Percentiles rank a stretch among this genome's conserved stretches.
These are phyloP conservation scores for Aspergillus oerlinghausenensis DNA, from an alignment of 2,329 filamentous ascomycete genomes.

Conservation along the genomic window DNA sequence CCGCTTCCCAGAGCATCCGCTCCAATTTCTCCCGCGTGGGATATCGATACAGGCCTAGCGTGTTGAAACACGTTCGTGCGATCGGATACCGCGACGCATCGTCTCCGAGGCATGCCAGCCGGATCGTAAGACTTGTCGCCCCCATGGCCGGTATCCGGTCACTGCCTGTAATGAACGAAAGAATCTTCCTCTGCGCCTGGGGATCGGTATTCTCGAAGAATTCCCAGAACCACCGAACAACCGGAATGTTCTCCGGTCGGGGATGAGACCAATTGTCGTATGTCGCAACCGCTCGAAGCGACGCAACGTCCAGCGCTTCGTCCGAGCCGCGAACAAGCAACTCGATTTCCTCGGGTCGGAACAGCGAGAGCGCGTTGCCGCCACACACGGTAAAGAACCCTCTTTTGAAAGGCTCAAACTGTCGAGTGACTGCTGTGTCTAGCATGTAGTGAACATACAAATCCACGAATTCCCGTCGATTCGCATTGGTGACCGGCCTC, in stretches of 20 bases:
- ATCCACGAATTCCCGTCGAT: slow-evolving; percentile 81
- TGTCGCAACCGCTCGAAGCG: slow-evolving; percentile 68
- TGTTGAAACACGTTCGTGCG: slow-evolving; percentile 88
- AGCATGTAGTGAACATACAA: slow-evolving; percentile 76
- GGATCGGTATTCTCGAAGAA: slow-evolving; percentile 64
- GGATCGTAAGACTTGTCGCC: slow-evolving; percentile 71
- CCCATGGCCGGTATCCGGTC: slow-evolving; percentile 88
- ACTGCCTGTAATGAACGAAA: slow-evolving; percentile 85
- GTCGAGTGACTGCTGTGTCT: slow-evolving; percentile 69
- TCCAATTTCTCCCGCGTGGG: slow-evolving; percentile 62
- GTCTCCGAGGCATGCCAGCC: slow-evolving; percentile 69
- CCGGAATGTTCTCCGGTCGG: slow-evolving; percentile 56
- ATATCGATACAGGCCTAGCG: slow-evolving; percentile 72
- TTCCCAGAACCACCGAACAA: slow-evolving; percentile 85
- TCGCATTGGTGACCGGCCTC: slow-evolving; percentile 74
- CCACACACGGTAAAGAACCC: slow-evolving; percentile 91
- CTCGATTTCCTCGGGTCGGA: slow-evolving; percentile 88
- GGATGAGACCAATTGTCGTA: slow-evolving; percentile 73
- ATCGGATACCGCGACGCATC: slow-evolving; percentile 73
- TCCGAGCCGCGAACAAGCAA: slow-evolving; percentile 80
- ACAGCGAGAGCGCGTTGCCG: slow-evolving; percentile 80
- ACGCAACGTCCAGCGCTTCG: slow-evolving; percentile 72
- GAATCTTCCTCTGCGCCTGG: slow-evolving; percentile 67
- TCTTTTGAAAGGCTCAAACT: slow-evolving; percentile 90
- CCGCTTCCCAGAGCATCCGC: slow-evolving; percentile 73